Evolutionary conservation across 768 basidiomycete genomes (phyloP).

Genomic region (Tricholoma bakamatsutake): DNA sequence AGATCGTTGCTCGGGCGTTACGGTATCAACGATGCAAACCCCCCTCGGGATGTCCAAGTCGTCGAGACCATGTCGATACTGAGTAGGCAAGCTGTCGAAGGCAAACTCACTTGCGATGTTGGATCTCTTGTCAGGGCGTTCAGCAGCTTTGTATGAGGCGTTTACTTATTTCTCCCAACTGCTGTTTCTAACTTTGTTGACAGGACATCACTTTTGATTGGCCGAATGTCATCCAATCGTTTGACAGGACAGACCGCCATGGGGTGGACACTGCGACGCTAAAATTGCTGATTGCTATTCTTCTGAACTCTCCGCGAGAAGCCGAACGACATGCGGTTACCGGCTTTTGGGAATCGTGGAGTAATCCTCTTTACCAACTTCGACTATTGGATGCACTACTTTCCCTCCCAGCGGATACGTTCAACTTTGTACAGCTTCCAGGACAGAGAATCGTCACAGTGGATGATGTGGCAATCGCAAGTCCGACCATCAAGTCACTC

Average conservation of each 20-base stretch:
- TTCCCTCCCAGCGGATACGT: constrained; percentile 83
- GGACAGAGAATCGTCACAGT: constrained; percentile 80
- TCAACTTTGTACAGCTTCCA: constrained; percentile 87
- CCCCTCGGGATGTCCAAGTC: constrained; percentile 66
- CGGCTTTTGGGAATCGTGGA: constrained; percentile 85
- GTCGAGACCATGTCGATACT: constrained; percentile 67
- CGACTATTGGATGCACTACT: constrained; percentile 85
- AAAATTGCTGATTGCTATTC: constrained; percentile 83
- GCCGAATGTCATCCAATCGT: constrained; percentile 77
- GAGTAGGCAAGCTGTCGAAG: constrained; percentile 67
- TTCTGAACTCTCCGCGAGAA: constrained; percentile 76
- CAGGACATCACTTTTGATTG: constrained; percentile 70
- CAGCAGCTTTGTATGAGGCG: constrained; percentile 60
- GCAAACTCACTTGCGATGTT: constrained; percentile 67
- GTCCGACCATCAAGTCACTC: constrained; percentile 87
- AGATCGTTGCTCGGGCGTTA: constrained; percentile 68
- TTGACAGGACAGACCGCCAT: constrained; percentile 79
- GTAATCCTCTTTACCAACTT: constrained; percentile 79
- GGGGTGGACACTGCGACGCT: constrained; percentile 87
- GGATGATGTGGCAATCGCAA: constrained; percentile 79
- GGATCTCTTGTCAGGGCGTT: constrained; percentile 68
- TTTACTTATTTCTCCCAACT: not conserved
- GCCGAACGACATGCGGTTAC: constrained; percentile 73
- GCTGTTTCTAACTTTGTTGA: constrained; percentile 9
- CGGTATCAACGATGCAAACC: constrained; percentile 64